Evolutionary conservation across 2,329 filamentous ascomycete genomes (phyloP).

Genomic region (Calonectria hawksworthii): DNA sequence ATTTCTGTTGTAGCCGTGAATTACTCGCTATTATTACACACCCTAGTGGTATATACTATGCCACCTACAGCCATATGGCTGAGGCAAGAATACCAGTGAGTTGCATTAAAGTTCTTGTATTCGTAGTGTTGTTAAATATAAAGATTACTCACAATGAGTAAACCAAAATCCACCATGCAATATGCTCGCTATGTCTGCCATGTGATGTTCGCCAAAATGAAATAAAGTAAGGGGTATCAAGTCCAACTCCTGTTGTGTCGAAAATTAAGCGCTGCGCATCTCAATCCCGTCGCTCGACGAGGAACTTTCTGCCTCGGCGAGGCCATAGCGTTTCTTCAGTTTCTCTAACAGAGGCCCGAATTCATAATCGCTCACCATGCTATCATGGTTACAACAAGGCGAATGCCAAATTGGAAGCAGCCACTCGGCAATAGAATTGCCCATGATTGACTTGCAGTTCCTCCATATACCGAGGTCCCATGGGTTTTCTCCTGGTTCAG

Average conservation of each 20-base stretch:
- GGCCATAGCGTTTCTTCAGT: slow-evolving; percentile 61
- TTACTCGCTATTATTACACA: not conserved
- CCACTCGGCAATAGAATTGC: slow-evolving; percentile 80
- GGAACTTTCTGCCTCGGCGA: slow-evolving; percentile 30
- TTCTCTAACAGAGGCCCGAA: slow-evolving; percentile 73
- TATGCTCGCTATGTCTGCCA: not conserved
- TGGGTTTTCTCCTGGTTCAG: slow-evolving; percentile 82
- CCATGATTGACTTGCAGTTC: slow-evolving; percentile 89
- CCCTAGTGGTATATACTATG: not conserved
- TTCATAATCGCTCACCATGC: slow-evolving; percentile 75
- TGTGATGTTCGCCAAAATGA: not conserved
- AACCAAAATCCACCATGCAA: not conserved
- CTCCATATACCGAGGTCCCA: slow-evolving; percentile 80
- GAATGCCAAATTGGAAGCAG: slow-evolving; percentile 81
- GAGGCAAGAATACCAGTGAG: not conserved
- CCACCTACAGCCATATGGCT: not conserved
- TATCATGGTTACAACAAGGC: slow-evolving; percentile 80
- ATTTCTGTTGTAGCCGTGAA: not conserved
- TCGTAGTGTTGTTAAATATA: not conserved
- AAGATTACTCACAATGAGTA: not conserved
- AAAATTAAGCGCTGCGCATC: slow-evolving; percentile 31
- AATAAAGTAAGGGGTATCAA: slow-evolving; percentile 38
- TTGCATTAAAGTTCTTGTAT: not conserved
- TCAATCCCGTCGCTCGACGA: slow-evolving; percentile 34
- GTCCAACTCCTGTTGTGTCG: slow-evolving; percentile 17